Conservation (phyloP, 768 basidiomycete species). For the Kondoa malvinella region DNA sequence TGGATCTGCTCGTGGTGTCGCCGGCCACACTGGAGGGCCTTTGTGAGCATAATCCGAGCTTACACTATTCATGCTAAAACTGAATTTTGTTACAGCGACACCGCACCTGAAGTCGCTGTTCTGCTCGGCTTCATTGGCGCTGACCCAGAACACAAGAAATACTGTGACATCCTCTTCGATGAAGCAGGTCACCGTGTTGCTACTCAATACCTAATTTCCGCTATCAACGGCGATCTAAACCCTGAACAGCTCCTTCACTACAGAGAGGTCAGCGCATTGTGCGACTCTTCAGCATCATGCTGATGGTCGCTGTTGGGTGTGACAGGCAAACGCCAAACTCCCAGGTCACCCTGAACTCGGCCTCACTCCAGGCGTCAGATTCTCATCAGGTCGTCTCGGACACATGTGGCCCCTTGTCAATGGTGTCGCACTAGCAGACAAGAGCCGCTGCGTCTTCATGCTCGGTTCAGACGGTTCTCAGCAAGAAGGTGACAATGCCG, state of each 20-base stretch:
- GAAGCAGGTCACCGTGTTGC: slow-evolving; percentile 66
- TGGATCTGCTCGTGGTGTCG: slow-evolving; percentile 60
- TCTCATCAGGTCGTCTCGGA: slow-evolving; percentile 79
- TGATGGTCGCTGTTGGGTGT: too few species aligned
- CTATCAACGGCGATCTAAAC: slow-evolving; percentile 53
- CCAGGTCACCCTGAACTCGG: slow-evolving; percentile 81
- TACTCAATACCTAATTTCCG: slow-evolving; percentile 69
- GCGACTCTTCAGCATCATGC: too few species aligned
- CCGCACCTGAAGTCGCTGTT: slow-evolving; percentile 69
- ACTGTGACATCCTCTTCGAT: slow-evolving; percentile 27
- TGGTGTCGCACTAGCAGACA: slow-evolving; percentile 63
- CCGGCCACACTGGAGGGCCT: slow-evolving; percentile 45
- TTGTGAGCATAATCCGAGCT: slow-evolving; percentile 13
- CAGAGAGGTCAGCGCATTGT: slow-evolving; percentile 44
- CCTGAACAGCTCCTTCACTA: slow-evolving; percentile 66
- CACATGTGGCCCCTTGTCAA: slow-evolving; percentile 77
- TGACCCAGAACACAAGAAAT: slow-evolving; percentile 37
- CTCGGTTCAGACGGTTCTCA: slow-evolving; percentile 80
- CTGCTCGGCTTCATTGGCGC: slow-evolving; percentile 52
- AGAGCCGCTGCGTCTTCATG: slow-evolving; percentile 58
- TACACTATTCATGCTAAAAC: slow-evolving; percentile 10
- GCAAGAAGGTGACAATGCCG: slow-evolving; percentile 80
- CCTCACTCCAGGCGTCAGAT: slow-evolving; percentile 78
- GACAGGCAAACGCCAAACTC: slow-evolving; percentile 54
- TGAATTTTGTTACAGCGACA: slow-evolving; percentile 42